phyloP scores from a whole-genome alignment of 345 rosid genomes.

The Syzygium aromaticum region DNA sequence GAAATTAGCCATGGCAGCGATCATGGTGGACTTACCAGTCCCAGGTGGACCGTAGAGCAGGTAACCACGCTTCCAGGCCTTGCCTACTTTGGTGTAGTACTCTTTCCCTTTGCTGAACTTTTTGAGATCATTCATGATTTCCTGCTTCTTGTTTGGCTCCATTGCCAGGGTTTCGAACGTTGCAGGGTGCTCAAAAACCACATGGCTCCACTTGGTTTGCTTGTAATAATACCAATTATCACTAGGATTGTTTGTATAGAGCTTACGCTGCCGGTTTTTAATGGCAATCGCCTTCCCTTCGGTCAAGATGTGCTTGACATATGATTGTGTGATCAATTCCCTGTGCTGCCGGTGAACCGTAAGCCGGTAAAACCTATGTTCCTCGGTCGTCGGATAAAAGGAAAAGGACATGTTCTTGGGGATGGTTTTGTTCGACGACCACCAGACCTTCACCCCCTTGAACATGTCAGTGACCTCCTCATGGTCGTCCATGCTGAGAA shows the following conservation, averaged over 20 bases:
- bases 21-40: conserved; percentile 74
- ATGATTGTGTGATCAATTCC: conserved; percentile 20
- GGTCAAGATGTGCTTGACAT: conserved; percentile 22
- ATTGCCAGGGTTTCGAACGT: conserved; percentile 51
- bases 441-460: conserved; percentile 26
- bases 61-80: conserved; percentile 80
- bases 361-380: conserved; percentile 29
- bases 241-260: conserved; percentile 29
- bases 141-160: conserved; percentile 44
- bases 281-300: conserved; percentile 25
- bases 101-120: conserved; percentile 44
- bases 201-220: conserved; percentile 24
- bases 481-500: conserved; percentile 29
- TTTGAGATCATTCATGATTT: conserved; percentile 36
- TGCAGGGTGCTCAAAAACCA: conserved; percentile 44
- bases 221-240: conserved; percentile 10
- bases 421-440: conserved; percentile 20
- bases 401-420: conserved; percentile 7
- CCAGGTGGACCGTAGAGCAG: conserved; percentile 65
- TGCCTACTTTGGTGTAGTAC: conserved; percentile 50
- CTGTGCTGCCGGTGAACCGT: conserved; percentile 31
- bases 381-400: conserved; percentile 16
- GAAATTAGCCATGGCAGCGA: conserved; percentile 62
- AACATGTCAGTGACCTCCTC: conserved; percentile 40
- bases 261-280: conserved; percentile 37